These are phyloP conservation scores for Picocystis sp. DNA, from an alignment of 163 green algal species.

Conservation along the genomic window DNA sequence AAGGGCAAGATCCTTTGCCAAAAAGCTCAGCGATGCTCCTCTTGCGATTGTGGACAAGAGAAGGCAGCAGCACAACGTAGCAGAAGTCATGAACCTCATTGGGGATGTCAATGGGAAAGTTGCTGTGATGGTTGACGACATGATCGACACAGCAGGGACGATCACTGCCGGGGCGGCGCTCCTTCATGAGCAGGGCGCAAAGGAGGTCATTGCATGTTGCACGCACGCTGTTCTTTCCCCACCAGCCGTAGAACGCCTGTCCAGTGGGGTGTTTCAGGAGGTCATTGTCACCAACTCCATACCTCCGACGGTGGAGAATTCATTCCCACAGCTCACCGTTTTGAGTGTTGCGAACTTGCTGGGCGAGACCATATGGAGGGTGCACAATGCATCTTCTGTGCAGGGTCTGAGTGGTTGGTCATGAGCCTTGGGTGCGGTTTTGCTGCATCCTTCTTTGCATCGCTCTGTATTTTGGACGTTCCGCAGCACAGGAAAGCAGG, in stretches of 20 bases:
- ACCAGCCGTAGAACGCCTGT: conserved; percentile 80
- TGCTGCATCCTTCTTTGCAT: too few relatives aligned
- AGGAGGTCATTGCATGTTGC: conserved; percentile 86
- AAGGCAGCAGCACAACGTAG: conserved; percentile 86
- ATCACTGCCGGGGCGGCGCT: conserved; percentile 13
- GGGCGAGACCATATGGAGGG: conserved; percentile 93
- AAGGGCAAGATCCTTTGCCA: conserved; percentile 88
- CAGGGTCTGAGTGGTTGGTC: conserved; percentile 15
- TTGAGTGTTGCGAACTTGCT: conserved; percentile 90
- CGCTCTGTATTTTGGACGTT: too few relatives aligned
- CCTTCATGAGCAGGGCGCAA: conserved; percentile 66
- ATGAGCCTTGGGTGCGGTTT: too few relatives aligned
- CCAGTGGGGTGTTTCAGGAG: conserved; percentile 72
- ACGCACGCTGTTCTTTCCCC: conserved; percentile 92
- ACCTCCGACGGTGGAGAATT: conserved; percentile 38
- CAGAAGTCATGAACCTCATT: conserved; percentile 99
- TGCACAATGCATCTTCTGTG: conserved; percentile 82
- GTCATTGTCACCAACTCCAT: conserved; percentile 99
- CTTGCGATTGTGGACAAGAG: conserved; percentile 97
- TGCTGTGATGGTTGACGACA: conserved; percentile 97
- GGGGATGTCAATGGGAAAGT: conserved; percentile 96
- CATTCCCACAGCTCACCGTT: conserved; percentile 92
- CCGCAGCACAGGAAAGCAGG: too few relatives aligned
- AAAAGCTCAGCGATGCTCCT: conserved; percentile 94
- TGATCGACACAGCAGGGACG: conserved; percentile 91